Conservation (phyloP, 192 early-diverging fungal species). For the Backusella morwellensis region DNA sequence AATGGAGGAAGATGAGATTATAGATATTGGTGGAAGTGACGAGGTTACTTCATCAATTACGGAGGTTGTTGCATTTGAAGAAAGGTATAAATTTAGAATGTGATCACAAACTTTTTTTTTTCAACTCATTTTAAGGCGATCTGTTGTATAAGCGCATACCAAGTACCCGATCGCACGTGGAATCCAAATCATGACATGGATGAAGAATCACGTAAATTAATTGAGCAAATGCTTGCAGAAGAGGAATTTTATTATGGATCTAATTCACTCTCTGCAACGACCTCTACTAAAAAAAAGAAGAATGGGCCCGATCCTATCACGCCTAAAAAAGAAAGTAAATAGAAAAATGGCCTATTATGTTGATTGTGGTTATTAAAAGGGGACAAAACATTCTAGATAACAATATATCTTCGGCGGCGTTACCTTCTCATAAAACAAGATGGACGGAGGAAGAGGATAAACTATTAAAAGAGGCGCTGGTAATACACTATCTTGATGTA, state of each 20-base stretch:
- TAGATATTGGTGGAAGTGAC: constrained; percentile 22
- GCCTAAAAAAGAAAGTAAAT: constrained; percentile 8
- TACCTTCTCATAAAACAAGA: constrained; percentile 53
- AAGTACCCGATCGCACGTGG: not conserved
- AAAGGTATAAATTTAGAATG: constrained; percentile 1
- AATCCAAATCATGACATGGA: constrained; percentile 42
- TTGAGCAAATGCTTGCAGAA: constrained; percentile 63
- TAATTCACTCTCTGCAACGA: constrained; percentile 19
- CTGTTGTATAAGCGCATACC: constrained; percentile 1
- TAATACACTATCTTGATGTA: constrained; percentile 20
- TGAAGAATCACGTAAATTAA: constrained; percentile 51
- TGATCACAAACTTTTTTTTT: constrained; percentile 1
- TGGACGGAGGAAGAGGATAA: constrained; percentile 62
- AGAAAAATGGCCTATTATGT: no score
- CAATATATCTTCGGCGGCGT: constrained; percentile 38
- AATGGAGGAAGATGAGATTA: constrained; percentile 23
- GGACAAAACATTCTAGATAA: not conserved
- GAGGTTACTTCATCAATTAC: not conserved
- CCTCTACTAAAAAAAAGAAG: constrained; percentile 2
- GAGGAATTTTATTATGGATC: constrained; percentile 57
- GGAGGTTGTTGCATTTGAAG: not conserved
- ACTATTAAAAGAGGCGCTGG: constrained; percentile 48
- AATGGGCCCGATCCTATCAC: not conserved
- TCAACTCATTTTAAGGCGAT: not conserved
- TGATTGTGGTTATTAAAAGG: not conserved